Conservation (phyloP, 495 filamentous ascomycete species). For the Daldinia caldariorum region DNA sequence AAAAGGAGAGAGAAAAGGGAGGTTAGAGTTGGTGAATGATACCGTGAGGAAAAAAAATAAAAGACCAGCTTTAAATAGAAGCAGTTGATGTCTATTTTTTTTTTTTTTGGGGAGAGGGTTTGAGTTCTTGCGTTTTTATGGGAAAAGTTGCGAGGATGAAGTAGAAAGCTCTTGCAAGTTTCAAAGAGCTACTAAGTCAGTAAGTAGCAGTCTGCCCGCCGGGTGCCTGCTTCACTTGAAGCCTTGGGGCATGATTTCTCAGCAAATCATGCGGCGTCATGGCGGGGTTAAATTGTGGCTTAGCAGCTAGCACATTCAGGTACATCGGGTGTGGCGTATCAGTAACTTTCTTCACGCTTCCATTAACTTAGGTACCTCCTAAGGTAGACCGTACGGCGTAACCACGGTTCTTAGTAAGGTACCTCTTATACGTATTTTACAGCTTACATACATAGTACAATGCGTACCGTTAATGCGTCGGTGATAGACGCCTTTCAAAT, state of each 20-base stretch:
- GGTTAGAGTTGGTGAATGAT: not conserved
- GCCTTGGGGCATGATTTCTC: constrained; percentile 38
- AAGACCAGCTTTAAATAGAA: constrained; percentile 36
- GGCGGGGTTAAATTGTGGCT: constrained; percentile 30
- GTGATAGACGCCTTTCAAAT: too few species aligned
- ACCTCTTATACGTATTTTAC: too few species aligned
- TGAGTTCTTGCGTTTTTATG: constrained; percentile 14
- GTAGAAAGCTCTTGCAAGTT: constrained; percentile 29
- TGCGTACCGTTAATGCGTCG: too few species aligned
- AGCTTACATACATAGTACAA: too few species aligned
- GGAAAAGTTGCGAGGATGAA: constrained; percentile 11
- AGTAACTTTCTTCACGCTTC: constrained; percentile 29
- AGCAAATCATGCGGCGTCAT: constrained; percentile 39
- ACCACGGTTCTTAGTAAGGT: too few species aligned
- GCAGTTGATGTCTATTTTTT: constrained; percentile 10
- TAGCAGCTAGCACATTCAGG: not conserved
- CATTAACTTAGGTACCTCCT: not conserved
- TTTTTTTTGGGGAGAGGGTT: constrained; percentile 9
- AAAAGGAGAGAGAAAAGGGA: not conserved
- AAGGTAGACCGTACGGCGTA: too few species aligned
- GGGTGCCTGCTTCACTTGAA: constrained; percentile 10
- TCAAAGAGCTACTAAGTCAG: constrained; percentile 8
- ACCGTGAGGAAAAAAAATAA: constrained; percentile 17
- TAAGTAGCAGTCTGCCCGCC: constrained; percentile 6
- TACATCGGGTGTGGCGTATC: constrained; percentile 20